Conservation (phyloP, 352 stramenopile genomes). For the Globisporangium solare region DNA sequence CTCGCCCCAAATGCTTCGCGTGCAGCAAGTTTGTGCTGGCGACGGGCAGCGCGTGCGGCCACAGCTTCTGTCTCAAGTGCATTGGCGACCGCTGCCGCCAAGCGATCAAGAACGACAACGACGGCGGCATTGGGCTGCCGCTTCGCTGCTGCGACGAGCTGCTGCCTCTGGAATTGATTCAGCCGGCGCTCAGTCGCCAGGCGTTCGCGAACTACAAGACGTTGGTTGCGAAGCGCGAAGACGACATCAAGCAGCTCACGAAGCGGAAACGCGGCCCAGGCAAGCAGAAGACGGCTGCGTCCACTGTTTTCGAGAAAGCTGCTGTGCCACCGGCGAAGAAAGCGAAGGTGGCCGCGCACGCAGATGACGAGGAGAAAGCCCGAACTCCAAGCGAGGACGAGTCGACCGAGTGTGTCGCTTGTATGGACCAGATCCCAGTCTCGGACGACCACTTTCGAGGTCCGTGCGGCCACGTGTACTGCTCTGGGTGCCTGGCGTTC, state of each 20-base stretch:
- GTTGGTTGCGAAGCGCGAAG: constrained; percentile 19
- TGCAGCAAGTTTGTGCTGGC: constrained; percentile 11
- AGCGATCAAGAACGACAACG: constrained; percentile 23
- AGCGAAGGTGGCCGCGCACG: constrained; percentile 1
- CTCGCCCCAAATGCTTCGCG: background rate
- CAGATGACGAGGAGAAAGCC: too few species aligned
- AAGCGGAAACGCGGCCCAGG: constrained; percentile 1
- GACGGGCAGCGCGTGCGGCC: constrained; percentile 10
- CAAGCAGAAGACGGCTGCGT: constrained; percentile 11
- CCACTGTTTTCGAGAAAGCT: background rate
- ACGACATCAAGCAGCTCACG: background rate
- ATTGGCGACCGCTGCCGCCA: constrained; percentile 21
- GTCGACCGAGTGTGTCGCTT: constrained; percentile 2
- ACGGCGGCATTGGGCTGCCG: constrained; percentile 21
- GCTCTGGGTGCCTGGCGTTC: constrained; percentile 38
- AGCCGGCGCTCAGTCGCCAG: constrained; percentile 15
- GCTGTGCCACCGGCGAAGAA: background rate
- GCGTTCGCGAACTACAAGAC: constrained; percentile 31
- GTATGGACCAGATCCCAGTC: constrained; percentile 3
- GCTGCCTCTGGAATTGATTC: constrained; percentile 31
- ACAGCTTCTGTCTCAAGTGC: constrained; percentile 31
- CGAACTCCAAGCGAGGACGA: too few species aligned
- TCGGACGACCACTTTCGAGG: constrained; percentile 1
- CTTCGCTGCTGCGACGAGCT: constrained; percentile 31
- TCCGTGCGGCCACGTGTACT: constrained; percentile 65